Evolutionary conservation across 257 asterid species (phyloP).

Genomic region (Solanum gandarillasii): DNA sequence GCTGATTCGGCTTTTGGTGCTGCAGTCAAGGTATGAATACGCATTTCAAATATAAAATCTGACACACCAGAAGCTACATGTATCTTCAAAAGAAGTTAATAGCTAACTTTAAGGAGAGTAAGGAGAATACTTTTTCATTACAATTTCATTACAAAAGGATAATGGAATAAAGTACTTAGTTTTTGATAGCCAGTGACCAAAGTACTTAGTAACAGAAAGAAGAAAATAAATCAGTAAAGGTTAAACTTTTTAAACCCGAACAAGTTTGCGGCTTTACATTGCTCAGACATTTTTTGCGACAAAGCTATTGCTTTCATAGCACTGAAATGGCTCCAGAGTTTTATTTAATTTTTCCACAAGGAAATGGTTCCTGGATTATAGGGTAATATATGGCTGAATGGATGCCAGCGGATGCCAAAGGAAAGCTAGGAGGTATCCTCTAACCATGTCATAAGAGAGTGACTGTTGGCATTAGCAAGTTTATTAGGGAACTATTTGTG

Average conservation of each 20-base stretch:
- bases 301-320: neutral
- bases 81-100: neutral
- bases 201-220: neutral
- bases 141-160: neutral
- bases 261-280: neutral
- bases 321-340: neutral
- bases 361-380: neutral
- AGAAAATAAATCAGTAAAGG: neutral
- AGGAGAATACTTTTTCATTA: neutral
- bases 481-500: neutral
- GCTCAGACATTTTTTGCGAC: neutral
- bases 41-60: neutral
- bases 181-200: neutral
- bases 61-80: neutral
- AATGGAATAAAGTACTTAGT: neutral
- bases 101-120: neutral
- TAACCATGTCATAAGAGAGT: neutral
- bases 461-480: neutral
- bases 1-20: conserved; percentile 95
- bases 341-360: neutral
- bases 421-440: neutral
- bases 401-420: neutral
- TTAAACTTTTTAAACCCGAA: neutral
- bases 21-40: conserved; percentile 61
- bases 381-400: neutral